Evolutionary conservation across 345 rosid genomes (phyloP).

Genomic region (Theobroma cacao): DNA sequence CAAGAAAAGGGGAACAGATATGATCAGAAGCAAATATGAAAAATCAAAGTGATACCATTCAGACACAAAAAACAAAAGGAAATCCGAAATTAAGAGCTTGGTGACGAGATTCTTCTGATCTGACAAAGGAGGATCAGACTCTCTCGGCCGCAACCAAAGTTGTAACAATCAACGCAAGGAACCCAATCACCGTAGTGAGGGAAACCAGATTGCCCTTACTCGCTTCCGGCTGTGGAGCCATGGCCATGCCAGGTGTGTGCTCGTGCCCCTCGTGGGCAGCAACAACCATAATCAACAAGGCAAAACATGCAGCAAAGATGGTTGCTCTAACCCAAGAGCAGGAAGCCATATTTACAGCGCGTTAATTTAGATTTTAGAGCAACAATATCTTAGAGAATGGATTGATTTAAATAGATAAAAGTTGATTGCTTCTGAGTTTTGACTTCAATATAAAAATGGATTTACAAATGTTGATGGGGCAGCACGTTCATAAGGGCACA

Average conservation of each 20-base stretch:
- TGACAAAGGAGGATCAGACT: neutral
- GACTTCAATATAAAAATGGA: neutral
- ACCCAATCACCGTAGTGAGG: neutral
- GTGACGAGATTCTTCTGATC: neutral
- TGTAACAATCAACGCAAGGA: neutral
- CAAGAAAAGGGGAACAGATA: neutral
- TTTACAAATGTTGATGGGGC: neutral
- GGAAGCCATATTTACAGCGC: neutral
- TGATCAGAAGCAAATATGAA: neutral
- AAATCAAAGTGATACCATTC: neutral
- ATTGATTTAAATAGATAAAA: neutral
- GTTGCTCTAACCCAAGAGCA: neutral
- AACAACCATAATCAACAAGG: neutral
- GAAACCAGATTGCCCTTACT: neutral
- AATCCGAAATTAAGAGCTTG: neutral
- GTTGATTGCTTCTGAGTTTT: neutral
- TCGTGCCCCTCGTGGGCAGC: conserved; percentile 11
- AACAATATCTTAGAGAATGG: neutral
- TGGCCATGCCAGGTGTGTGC: neutral
- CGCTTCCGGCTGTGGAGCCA: neutral
- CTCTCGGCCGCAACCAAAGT: neutral
- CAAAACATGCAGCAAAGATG: conserved; percentile 4
- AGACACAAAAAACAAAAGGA: neutral
- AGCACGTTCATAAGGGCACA: neutral
- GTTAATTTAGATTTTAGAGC: neutral